Percentiles rank a stretch among this genome's conserved stretches.
These are phyloP conservation scores for Acanthochlamys bracteata DNA, from an alignment of 106 monocot genomes.

Conservation along the genomic window DNA sequence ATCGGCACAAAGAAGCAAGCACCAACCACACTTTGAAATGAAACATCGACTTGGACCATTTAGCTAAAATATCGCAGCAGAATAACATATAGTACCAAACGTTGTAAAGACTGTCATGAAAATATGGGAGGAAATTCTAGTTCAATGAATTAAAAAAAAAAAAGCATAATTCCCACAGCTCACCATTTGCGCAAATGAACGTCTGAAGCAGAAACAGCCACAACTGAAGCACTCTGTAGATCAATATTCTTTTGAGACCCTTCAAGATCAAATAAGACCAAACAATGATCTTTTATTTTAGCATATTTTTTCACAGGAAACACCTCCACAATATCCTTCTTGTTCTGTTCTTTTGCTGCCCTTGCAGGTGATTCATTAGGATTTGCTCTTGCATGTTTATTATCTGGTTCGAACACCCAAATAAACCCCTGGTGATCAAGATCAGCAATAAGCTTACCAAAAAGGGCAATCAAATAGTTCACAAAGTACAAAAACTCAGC, in stretches of 20 bases:
- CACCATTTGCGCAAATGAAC: slow-evolving; percentile 78
- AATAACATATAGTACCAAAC: not conserved
- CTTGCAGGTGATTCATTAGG: slow-evolving; percentile 33
- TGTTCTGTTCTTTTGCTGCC: slow-evolving; percentile 42
- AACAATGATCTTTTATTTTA: slow-evolving; percentile 45
- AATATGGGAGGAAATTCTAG: not conserved
- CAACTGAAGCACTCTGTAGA: slow-evolving; percentile 43
- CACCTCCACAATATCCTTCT: slow-evolving; percentile 60
- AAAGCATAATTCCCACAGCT: slow-evolving; percentile 2
- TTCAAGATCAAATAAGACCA: slow-evolving; percentile 51
- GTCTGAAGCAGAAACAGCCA: slow-evolving; percentile 74
- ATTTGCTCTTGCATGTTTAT: slow-evolving; percentile 28
- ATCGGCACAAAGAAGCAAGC: too few relatives aligned
- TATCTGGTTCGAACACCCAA: slow-evolving; percentile 80
- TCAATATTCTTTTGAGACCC: slow-evolving; percentile 44
- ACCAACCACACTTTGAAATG: too few relatives aligned
- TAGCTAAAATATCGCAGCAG: not conserved
- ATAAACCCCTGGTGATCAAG: slow-evolving; percentile 51
- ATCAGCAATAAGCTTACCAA: not conserved
- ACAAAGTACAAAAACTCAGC: not conserved
- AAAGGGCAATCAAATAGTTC: not conserved
- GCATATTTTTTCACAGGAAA: slow-evolving; percentile 75
- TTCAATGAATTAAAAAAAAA: too few relatives aligned
- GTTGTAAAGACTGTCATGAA: not conserved
- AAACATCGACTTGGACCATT: too few relatives aligned